These are phyloP conservation scores for Echria macrotheca DNA, from an alignment of 495 filamentous ascomycete genomes.

Conservation along the genomic window DNA sequence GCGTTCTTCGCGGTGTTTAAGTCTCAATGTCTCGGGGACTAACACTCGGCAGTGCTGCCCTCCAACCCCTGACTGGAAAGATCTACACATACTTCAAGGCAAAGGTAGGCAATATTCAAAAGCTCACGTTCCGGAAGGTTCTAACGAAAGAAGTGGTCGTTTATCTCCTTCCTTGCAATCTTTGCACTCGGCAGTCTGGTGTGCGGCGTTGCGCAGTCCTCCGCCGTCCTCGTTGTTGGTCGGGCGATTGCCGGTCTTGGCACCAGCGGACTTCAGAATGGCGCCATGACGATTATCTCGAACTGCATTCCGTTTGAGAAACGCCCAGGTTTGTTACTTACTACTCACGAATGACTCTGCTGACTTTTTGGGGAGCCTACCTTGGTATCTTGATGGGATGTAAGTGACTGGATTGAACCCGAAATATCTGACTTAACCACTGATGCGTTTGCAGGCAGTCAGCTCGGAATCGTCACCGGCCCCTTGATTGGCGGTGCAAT, in stretches of 20 bases:
- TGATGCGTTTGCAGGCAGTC: conserved; percentile 8
- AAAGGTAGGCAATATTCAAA: conserved; percentile 19
- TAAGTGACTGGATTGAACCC: no score
- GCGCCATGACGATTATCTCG: conserved; percentile 41
- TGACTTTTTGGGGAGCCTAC: no score
- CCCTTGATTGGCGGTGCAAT: conserved; percentile 57
- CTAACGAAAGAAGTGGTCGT: conserved; percentile 20
- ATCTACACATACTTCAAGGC: conserved; percentile 33
- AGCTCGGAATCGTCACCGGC: conserved; percentile 33
- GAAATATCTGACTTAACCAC: no score
- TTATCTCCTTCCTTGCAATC: conserved; percentile 32
- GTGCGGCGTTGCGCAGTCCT: conserved; percentile 44
- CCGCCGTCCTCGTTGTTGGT: conserved; percentile 42
- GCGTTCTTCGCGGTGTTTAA: neutral
- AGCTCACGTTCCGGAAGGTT: no score
- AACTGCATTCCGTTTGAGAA: conserved; percentile 30
- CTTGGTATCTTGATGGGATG: conserved; percentile 30
- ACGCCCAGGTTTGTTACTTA: conserved; percentile 21
- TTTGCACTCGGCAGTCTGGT: conserved; percentile 45
- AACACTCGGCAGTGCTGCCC: conserved; percentile 11
- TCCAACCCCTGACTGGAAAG: conserved; percentile 30
- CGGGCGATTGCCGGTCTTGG: conserved; percentile 47
- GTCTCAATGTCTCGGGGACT: neutral
- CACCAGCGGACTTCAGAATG: conserved; percentile 39
- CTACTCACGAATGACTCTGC: no score